Percentiles rank a stretch among this genome's conserved stretches.
phyloP scores from a whole-genome alignment of 495 filamentous ascomycete species.

The Aspergillus baeticus region DNA sequence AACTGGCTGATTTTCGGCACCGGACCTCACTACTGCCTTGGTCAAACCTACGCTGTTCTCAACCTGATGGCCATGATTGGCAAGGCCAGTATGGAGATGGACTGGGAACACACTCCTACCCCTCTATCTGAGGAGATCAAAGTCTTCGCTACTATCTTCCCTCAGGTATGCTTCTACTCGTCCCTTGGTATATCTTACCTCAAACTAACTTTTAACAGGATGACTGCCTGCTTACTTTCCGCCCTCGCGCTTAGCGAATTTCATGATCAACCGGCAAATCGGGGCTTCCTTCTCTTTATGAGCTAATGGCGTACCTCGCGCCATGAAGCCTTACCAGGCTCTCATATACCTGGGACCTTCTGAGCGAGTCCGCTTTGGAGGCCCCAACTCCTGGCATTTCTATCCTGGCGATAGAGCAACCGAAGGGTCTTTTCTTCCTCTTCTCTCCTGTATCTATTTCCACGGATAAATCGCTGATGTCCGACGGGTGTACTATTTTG shows the following conservation, averaged over 20 bases:
- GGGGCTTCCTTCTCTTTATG: constrained; percentile 22
- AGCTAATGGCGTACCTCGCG: not conserved
- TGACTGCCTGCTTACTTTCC: constrained; percentile 45
- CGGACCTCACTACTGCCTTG: constrained; percentile 94
- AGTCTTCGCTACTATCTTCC: constrained; percentile 98
- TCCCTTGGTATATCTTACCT: not conserved
- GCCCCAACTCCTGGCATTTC: constrained; percentile 23
- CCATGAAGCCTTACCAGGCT: not conserved
- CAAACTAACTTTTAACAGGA: constrained; percentile 32
- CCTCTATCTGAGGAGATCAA: constrained; percentile 87
- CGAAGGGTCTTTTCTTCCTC: constrained; percentile 10
- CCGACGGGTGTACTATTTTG: constrained; percentile 5
- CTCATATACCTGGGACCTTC: not conserved
- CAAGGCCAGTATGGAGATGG: constrained; percentile 85
- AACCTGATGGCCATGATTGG: constrained; percentile 91
- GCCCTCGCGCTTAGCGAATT: constrained; percentile 33
- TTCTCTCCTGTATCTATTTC: constrained; percentile 18
- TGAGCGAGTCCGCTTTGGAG: not conserved
- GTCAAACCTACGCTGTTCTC: constrained; percentile 87
- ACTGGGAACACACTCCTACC: constrained; percentile 89
- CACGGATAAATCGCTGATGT: not conserved
- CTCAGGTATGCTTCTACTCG: constrained; percentile 63
- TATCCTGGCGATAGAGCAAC: constrained; percentile 44
- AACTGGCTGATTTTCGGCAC: constrained; percentile 98
- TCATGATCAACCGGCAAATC: constrained; percentile 18